phyloP scores from a whole-genome alignment of 2,329 filamentous ascomycete species.

The Alternaria atra region DNA sequence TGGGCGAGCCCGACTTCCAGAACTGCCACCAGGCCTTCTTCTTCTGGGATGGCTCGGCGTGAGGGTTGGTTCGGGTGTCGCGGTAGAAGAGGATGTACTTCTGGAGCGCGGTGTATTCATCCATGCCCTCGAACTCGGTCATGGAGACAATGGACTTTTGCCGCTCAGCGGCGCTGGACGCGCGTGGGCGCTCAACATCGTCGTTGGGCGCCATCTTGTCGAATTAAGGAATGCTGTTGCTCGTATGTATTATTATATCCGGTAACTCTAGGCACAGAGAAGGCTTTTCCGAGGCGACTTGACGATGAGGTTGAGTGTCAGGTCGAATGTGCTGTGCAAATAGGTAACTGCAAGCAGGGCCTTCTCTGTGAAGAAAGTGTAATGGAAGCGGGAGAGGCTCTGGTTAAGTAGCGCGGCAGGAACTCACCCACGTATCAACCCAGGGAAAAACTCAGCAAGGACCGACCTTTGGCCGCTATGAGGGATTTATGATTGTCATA shows the following conservation, averaged over 20 bases:
- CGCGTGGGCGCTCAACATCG: conserved; percentile 48
- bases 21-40: conserved; percentile 66
- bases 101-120: conserved; percentile 72
- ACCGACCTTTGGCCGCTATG: conserved; percentile 29
- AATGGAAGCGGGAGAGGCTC: conserved; percentile 31
- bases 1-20: conserved; percentile 56
- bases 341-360: conserved; percentile 39
- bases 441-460: conserved; percentile 41
- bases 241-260: conserved; percentile 29
- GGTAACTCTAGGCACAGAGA: conserved; percentile 35
- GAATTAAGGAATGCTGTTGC: conserved; percentile 31
- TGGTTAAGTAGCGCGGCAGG: conserved; percentile 32
- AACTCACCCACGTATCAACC: conserved; percentile 20
- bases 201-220: conserved; percentile 38
- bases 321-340: conserved; percentile 40
- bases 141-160: conserved; percentile 48
- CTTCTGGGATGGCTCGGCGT: conserved; percentile 58
- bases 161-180: conserved; percentile 41
- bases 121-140: conserved; percentile 57
- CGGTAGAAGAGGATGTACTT: conserved; percentile 74
- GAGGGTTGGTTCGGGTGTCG: conserved; percentile 63
- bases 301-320: conserved; percentile 26
- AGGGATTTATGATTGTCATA: conserved; percentile 25
- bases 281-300: conserved; percentile 37
- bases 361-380: conserved; percentile 38